Evolutionary conservation across 306 rosid species (phyloP), one percentile per base, ranked within the genome.

Genomic region (Pyrus bretschneideri): DNA sequence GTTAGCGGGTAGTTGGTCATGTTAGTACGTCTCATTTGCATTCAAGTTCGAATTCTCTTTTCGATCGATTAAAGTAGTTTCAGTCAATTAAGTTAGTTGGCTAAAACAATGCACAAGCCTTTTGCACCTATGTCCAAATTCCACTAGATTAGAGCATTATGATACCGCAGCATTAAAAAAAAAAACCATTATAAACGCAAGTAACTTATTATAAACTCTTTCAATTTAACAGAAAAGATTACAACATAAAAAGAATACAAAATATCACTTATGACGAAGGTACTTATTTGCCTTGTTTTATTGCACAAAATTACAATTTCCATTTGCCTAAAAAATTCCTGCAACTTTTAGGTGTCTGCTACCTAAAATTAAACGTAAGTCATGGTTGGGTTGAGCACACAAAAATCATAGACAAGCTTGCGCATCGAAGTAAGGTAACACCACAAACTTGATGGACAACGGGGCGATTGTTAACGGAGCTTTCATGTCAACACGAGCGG

Each of bases 391-490:
- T 19, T 38, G 33, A 57, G 49, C 1, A 33, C 42, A 44, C 67
- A 27, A 31, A 62, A 29, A 57, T 85, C 80, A 80, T 76, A 30
- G 46, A 83, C 91, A 88, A 66, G 82, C 82, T 35, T 87, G 89
- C 73, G 91, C 91, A 71, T 81, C 91, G 79, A 88, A 85, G 79
- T 81, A 81, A 51, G 91, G 89, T 17, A 88, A 69, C 58, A 85
- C 83, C 19, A 85, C 61, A 42, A 88, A 88, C 22, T 85, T 80
- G 74, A 88, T 77, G 80, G 91, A 83, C 71, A 75, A 38, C 30
- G 87, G 79, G 46, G 79, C 35, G 61, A 88, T 68, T 10, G 69
- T 23, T 76, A 95, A 71, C 1, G 90, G 90, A 84, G 91, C 84
- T 3, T 78, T 78, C 52, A 76, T 82, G 31, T 55, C 69, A 6